These are phyloP conservation scores for Lipomyces sp. DNA, from an alignment of 805 yeast species.

Conservation along the genomic window DNA sequence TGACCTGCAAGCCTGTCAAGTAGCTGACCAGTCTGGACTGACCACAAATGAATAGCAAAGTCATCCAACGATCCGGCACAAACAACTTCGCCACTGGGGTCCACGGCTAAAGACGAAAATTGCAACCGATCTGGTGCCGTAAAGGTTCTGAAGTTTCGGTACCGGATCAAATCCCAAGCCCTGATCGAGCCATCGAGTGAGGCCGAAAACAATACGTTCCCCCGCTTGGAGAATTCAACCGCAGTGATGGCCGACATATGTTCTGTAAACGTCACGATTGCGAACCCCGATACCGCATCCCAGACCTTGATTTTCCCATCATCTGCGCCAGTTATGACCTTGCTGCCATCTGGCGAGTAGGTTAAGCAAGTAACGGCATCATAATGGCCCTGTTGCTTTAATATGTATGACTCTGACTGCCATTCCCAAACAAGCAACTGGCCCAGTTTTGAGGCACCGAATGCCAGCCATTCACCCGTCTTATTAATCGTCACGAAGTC, in stretches of 20 bases:
- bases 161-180: constrained; percentile 94
- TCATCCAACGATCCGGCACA: constrained; percentile 92
- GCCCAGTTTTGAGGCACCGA: constrained; percentile 90
- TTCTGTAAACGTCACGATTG: constrained; percentile 88
- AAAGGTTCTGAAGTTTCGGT: constrained; percentile 91
- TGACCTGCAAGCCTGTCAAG: constrained; percentile 90
- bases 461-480: constrained; percentile 95
- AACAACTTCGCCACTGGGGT: constrained; percentile 95
- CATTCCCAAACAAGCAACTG: constrained; percentile 96
- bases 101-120: constrained; percentile 87
- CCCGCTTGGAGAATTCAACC: constrained; percentile 83
- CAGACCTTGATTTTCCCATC: constrained; percentile 97
- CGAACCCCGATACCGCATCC: constrained; percentile 93
- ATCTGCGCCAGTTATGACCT: constrained; percentile 90
- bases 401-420: constrained; percentile 94
- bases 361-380: constrained; percentile 83
- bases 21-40: constrained; percentile 92
- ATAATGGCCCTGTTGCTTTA: constrained; percentile 97
- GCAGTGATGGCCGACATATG: constrained; percentile 89
- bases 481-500: constrained; percentile 78
- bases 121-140: constrained; percentile 89
- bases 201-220: constrained; percentile 88
- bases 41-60: constrained; percentile 93
- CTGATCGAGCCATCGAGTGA: constrained; percentile 96
- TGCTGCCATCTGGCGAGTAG: constrained; percentile 93